These are phyloP conservation scores for Osmozyma mogii DNA, from an alignment of 805 yeast species.

Conservation along the genomic window DNA sequence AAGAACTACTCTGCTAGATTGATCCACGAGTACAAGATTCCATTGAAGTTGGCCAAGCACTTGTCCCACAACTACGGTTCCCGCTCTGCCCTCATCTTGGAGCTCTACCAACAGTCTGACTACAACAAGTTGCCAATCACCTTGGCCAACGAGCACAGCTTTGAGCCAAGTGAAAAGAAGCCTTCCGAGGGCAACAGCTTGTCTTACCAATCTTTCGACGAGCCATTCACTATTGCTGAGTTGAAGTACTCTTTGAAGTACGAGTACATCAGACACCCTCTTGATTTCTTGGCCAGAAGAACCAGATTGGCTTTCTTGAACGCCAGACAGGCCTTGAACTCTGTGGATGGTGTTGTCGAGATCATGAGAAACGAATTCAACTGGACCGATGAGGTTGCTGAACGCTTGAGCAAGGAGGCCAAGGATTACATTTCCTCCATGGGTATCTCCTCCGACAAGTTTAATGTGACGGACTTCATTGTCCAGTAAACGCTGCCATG, in stretches of 20 bases:
- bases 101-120: constrained; percentile 43
- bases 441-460: constrained; percentile 35
- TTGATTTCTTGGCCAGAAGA: constrained; percentile 89
- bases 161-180: constrained; percentile 20
- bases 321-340: constrained; percentile 70
- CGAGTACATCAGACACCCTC: constrained; percentile 83
- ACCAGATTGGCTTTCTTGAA: constrained; percentile 88
- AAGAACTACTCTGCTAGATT: constrained; percentile 67
- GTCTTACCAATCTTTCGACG: constrained; percentile 48
- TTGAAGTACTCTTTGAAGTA: constrained; percentile 70
- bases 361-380: constrained; percentile 72
- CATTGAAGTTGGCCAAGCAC: constrained; percentile 71
- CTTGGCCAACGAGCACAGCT: constrained; percentile 36
- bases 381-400: constrained; percentile 61
- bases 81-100: constrained; percentile 70
- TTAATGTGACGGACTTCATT: constrained; percentile 13
- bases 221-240: constrained; percentile 89
- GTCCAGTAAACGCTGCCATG: constrained; percentile 8
- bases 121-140: constrained; percentile 58
- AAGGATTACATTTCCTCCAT: constrained; percentile 53
- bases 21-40: constrained; percentile 68
- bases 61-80: constrained; percentile 85
- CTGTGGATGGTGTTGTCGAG: constrained; percentile 79
- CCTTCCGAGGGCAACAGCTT: constrained; percentile 28
- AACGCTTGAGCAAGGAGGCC: constrained; percentile 44